Evolutionary conservation across 1,284 basidiomycete species (phyloP), one percentile per base, ranked within the genome.

Genomic region (Boletus smithii): DNA sequence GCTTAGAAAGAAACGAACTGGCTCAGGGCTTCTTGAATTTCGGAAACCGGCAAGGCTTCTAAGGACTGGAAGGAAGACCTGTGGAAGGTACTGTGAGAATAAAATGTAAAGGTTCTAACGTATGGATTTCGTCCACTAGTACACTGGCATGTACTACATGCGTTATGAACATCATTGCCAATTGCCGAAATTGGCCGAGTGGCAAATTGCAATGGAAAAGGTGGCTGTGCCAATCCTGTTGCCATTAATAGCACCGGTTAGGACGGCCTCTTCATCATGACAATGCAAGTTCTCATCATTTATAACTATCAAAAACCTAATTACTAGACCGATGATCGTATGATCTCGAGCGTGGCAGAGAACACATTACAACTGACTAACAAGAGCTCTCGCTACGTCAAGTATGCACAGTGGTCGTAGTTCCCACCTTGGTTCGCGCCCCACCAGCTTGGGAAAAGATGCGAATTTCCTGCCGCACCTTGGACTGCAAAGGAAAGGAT

Each of bases 401-500:
- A 23, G 32, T 44, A 62, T 38, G 55, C 51, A 36, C 54, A 56
- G n/a, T n/a, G 56, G 17, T 59, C 54, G 36, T 56, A 63, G 54
- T 62, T 63, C 50, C 72, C 73, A 31, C 54, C 58, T 49, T 75
- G 71, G 50, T 75, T 70, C 14, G 73, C 73, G 9, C 77, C 79
- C 60, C 75, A 76, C 81, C 80, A 83, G 44, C 66, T 55, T 4
- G 83, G 80, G 73, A 85, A 85, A n/a, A 76, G 68, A 50, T 74
- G 71, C 5, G 74, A 60, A 14, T 62, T 63, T 3, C 85, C 85
- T 11, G 74, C 74, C 9, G 81, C 85, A 45, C 85, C 85, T 57
- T 82, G 83, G 9, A 88, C 84, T 1, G 84, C 84, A 58, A 88
- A 87, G 7, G 80, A 82, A 16, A 85, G 71, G 20, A 88, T 72